Evolutionary conservation across 768 basidiomycete species (phyloP).

Genomic region (Kwoniella mangroviensis): DNA sequence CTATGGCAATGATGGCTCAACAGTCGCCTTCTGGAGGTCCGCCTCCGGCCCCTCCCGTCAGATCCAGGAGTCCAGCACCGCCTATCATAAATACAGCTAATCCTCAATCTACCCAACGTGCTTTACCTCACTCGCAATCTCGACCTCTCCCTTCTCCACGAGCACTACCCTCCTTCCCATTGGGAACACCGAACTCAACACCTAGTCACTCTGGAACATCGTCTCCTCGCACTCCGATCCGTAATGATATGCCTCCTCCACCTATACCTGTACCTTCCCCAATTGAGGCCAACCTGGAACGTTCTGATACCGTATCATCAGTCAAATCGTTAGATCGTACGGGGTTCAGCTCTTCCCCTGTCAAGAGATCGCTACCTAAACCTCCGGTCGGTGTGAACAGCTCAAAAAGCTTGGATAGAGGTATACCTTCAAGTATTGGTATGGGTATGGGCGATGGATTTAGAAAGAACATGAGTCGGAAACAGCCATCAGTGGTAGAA

Average conservation of each 20-base stretch:
- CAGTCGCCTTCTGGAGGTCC: constrained; percentile 9
- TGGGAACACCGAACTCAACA: constrained; percentile 16
- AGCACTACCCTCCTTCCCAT: constrained; percentile 4
- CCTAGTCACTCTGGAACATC: constrained; percentile 12
- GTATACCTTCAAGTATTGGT: constrained; percentile 28
- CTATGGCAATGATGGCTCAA: constrained; percentile 26
- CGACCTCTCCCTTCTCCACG: constrained; percentile 18
- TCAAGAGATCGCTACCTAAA: constrained; percentile 43
- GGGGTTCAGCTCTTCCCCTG: constrained; percentile 29
- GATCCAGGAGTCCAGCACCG: constrained; percentile 25
- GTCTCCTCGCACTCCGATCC: constrained; percentile 7
- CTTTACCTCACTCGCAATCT: constrained; percentile 10
- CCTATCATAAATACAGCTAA: background rate
- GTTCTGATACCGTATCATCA: constrained; percentile 53
- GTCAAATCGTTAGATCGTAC: constrained; percentile 49
- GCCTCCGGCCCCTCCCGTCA: constrained; percentile 23
- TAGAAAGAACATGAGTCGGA: constrained; percentile 10
- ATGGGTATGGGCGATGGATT: constrained; percentile 9
- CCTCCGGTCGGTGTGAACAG: constrained; percentile 49
- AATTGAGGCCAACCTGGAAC: constrained; percentile 37
- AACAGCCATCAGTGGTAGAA: constrained; percentile 30
- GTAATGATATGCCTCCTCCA: constrained; percentile 12
- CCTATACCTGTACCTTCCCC: constrained; percentile 9
- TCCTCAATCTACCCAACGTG: background rate
- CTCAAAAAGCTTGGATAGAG: constrained; percentile 54